Evolutionary conservation across 2,329 filamentous ascomycete species (phyloP), one percentile per base, ranked within the genome.

Genomic region (Pseudocercospora musae): DNA sequence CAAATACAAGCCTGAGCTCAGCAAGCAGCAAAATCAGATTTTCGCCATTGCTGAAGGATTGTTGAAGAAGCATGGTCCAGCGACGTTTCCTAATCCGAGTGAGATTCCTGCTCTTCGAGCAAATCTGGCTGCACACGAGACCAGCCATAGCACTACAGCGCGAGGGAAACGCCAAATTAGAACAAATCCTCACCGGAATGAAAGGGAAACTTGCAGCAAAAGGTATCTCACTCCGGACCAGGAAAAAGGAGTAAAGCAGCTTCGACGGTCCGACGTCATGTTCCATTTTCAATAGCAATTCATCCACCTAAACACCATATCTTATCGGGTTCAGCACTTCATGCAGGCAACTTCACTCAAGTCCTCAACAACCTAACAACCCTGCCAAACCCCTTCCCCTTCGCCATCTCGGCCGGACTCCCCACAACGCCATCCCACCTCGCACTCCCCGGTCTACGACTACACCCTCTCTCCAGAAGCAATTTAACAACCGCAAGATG

Each of bases 391-490:
- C 69, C 70, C 46, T 70, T 71, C 13, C 50, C 58, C 50, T 60
- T 67, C n/a, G 70, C 71, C 68, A 73, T 70, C 42, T 70, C 63
- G 27, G 60, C 67, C 10, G 71, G 62, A 18, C 66, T 71, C 1
- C 70, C 71, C n/a, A 60, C 48, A 0, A 56, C 63, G 9, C 70
- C 70, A 63, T 73, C 70, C 71, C 71, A 72, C 18, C 37, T 58
- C 13, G 61, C 65, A 33, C 37, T 37, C 15, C 50, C 55, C 9
- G 58, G 53, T 20, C 60, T 60, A 2, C 58, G 23, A 15, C 60
- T 59, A 11, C 66, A 68, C 3, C 69, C 70, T 27, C 64, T 60
- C 57, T 67, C 64, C 1, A 73, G 44, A 42, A 73, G 53, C 13
- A 69, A 21, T 25, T 66, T 62, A 40, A 67, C 69, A 20, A 62